Percentiles rank a stretch among this genome's conserved stretches.
Conservation (phyloP, 768 basidiomycete species). For the Pulveroboletus sp. region DNA sequence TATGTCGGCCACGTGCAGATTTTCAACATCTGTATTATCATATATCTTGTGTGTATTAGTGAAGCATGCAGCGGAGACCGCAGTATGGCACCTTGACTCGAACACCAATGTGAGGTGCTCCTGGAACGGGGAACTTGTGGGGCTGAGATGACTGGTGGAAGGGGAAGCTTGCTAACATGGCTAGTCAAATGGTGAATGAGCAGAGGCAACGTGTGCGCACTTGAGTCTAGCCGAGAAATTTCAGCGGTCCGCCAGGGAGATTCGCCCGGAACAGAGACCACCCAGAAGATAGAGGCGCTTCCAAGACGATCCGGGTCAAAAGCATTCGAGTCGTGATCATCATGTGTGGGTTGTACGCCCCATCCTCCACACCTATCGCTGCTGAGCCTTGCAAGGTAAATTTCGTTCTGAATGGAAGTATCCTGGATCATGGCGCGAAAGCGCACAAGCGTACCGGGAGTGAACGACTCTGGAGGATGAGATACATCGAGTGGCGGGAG, state of each 20-base stretch:
- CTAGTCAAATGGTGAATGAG: neutral
- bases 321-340: slow-evolving; percentile 4
- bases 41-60: slow-evolving; percentile 48
- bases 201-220: slow-evolving; percentile 12
- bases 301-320: slow-evolving; percentile 49
- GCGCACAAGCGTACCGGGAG: slow-evolving; percentile 54
- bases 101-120: slow-evolving; percentile 55
- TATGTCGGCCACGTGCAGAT: slow-evolving; percentile 57
- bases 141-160: slow-evolving; percentile 30
- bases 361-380: slow-evolving; percentile 62
- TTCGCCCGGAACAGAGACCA: slow-evolving; percentile 67
- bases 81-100: slow-evolving; percentile 56
- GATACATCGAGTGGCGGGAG: slow-evolving; percentile 52
- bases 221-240: slow-evolving; percentile 19
- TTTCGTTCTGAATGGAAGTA: slow-evolving; percentile 65
- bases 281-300: slow-evolving; percentile 67
- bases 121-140: slow-evolving; percentile 64
- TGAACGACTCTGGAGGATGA: slow-evolving; percentile 46
- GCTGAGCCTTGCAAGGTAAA: slow-evolving; percentile 54
- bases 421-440: slow-evolving; percentile 83
- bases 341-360: slow-evolving; percentile 47
- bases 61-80: neutral
- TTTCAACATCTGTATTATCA: slow-evolving; percentile 38
- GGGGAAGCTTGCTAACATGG: slow-evolving; percentile 21
- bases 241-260: slow-evolving; percentile 48